Evolutionary conservation across 2,329 filamentous ascomycete species (phyloP).

Genomic region (Curvularia sp.): DNA sequence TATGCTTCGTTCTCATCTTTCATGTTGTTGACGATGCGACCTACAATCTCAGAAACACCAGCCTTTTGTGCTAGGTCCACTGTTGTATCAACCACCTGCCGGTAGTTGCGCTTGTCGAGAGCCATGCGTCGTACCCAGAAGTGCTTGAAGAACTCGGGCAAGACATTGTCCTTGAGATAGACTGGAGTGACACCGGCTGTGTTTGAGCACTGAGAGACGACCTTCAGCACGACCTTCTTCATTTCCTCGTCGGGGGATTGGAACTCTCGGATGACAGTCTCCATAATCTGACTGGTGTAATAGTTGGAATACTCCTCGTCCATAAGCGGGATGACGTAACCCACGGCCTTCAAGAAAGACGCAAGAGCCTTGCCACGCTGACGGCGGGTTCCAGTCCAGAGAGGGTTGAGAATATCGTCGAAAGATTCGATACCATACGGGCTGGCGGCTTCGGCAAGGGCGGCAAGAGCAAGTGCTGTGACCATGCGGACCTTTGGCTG

Average conservation of each 20-base stretch:
- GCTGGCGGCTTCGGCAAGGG: constrained; percentile 92
- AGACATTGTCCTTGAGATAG: constrained; percentile 93
- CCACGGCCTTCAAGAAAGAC: constrained; percentile 95
- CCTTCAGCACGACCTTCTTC: constrained; percentile 99
- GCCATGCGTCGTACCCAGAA: constrained; percentile 99
- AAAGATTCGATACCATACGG: constrained; percentile 99
- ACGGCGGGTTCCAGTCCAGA: constrained; percentile 96
- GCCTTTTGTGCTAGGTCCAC: constrained; percentile 97
- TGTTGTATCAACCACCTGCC: constrained; percentile 97
- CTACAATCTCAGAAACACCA: constrained; percentile 93
- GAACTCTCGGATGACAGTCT: constrained; percentile 94
- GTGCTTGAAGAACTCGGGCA: constrained; percentile 97
- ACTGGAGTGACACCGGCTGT: constrained; percentile 94
- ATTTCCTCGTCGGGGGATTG: constrained; percentile 98
- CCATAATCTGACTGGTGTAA: constrained; percentile 98
- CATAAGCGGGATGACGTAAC: constrained; percentile 98
- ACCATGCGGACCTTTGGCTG: constrained; percentile 98
- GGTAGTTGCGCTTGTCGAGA: constrained; percentile 95
- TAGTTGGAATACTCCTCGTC: constrained; percentile 99
- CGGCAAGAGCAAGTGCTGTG: constrained; percentile 91
- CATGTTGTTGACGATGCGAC: constrained; percentile 90
- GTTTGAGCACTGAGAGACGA: constrained; percentile 92
- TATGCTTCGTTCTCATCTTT: constrained; percentile 99
- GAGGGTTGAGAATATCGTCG: constrained; percentile 93
- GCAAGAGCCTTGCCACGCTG: constrained; percentile 96